Evolutionary conservation across 2,329 filamentous ascomycete species (phyloP).

Genomic region (Thyridium curvatum): DNA sequence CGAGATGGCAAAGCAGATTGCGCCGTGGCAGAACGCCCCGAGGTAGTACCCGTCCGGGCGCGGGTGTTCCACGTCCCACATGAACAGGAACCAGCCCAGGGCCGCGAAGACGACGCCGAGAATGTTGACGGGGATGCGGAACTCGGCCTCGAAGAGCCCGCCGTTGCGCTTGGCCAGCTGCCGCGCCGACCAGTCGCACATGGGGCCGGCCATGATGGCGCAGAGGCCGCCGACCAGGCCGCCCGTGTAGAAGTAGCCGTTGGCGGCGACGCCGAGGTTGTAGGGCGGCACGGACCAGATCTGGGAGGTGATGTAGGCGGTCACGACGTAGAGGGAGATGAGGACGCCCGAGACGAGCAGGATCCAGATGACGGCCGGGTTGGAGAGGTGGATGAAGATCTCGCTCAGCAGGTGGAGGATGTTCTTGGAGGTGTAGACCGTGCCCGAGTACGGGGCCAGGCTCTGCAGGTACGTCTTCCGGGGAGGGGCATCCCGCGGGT

Average conservation of each 20-base stretch:
- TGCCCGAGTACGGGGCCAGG: slow-evolving; percentile 1
- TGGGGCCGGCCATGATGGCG: slow-evolving; percentile 19
- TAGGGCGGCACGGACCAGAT: slow-evolving; percentile 12
- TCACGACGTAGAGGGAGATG: slow-evolving; percentile 10
- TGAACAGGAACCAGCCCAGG: slow-evolving; percentile 13
- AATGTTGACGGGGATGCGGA: slow-evolving; percentile 12
- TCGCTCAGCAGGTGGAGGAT: slow-evolving; percentile 9
- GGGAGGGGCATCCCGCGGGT: not conserved
- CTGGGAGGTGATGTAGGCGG: slow-evolving; percentile 12
- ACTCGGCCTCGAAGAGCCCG: slow-evolving; percentile 13
- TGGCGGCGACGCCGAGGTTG: slow-evolving; percentile 29
- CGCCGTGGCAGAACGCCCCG: slow-evolving; percentile 9
- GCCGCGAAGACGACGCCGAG: slow-evolving; percentile 9
- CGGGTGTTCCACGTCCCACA: slow-evolving; percentile 11
- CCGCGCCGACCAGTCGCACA: slow-evolving; percentile 14
- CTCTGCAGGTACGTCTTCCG: slow-evolving; percentile 4
- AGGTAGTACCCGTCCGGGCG: slow-evolving; percentile 9
- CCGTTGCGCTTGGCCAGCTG: slow-evolving; percentile 5
- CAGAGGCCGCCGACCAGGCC: slow-evolving; percentile 31
- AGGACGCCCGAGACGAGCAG: slow-evolving; percentile 12
- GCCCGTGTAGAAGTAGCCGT: slow-evolving; percentile 34
- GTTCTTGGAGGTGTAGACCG: slow-evolving; percentile 7
- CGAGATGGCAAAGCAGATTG: slow-evolving; percentile 11
- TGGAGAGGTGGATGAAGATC: slow-evolving; percentile 11
- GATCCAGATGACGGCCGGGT: slow-evolving; percentile 14